Evolutionary conservation across 208 protist species (phyloP).

Genomic region (Naegleria lovaniensis): DNA sequence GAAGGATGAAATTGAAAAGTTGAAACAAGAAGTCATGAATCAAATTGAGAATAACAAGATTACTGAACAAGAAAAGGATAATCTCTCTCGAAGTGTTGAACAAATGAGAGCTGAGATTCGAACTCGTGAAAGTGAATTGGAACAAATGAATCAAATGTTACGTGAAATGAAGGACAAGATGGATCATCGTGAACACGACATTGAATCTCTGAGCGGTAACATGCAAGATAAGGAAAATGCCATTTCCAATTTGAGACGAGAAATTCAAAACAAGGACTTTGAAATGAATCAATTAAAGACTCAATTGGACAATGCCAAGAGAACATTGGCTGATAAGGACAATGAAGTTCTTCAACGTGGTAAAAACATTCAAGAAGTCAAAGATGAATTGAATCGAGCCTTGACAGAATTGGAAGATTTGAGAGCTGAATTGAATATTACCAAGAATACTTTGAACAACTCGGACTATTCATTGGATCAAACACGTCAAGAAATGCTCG

Average conservation of each 20-base stretch:
- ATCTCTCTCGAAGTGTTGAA: not conserved
- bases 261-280: not conserved
- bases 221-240: not conserved
- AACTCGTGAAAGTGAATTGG: not conserved
- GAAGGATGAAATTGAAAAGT: conserved; percentile 46
- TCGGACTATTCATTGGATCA: not conserved
- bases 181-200: not conserved
- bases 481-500: not conserved
- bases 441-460: not conserved
- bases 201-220: not conserved
- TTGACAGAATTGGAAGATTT: not conserved
- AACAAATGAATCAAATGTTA: not conserved
- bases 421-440: not conserved
- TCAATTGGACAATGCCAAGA: not conserved
- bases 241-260: not conserved
- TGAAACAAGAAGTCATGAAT: conserved; percentile 48
- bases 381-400: not conserved
- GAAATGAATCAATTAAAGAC: not conserved
- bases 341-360: not conserved
- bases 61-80: conserved; percentile 34
- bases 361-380: not conserved
- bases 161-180: not conserved
- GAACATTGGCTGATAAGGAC: not conserved
- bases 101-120: not conserved
- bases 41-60: conserved; percentile 48